Percentiles rank a stretch among this genome's conserved stretches.
Conservation (phyloP, 257 asterid species). For the Coffea eugenioides region DNA sequence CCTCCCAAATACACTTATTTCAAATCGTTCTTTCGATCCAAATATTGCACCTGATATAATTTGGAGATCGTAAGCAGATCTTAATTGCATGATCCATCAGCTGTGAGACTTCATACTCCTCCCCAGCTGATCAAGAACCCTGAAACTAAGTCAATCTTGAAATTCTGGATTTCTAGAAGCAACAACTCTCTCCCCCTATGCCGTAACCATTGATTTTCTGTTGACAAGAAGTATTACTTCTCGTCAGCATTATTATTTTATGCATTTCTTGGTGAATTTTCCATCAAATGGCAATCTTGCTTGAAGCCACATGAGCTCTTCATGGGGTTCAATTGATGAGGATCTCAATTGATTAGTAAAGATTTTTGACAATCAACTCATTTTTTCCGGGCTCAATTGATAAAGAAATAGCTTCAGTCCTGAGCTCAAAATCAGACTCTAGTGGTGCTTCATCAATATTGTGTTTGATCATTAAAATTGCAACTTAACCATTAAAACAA, state of each 20-base stretch:
- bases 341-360: conserved; percentile 61
- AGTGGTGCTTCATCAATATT: conserved; percentile 29
- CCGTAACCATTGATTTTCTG: conserved; percentile 47
- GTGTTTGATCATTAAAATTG: conserved; percentile 9
- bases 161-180: conserved; percentile 43
- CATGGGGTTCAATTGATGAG: conserved; percentile 69
- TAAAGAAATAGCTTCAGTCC: conserved; percentile 19
- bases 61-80: too few relatives aligned
- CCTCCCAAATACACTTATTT: too few relatives aligned
- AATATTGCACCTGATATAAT: too few relatives aligned
- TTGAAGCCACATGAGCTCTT: conserved; percentile 48
- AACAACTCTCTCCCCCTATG: conserved; percentile 64
- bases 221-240: too few relatives aligned
- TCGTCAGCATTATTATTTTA: too few relatives aligned
- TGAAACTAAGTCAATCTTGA: conserved; percentile 46
- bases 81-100: conserved; percentile 18
- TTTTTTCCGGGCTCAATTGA: conserved; percentile 13
- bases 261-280: too few relatives aligned
- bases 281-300: conserved; percentile 11
- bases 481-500: too few relatives aligned
- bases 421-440: conserved; percentile 34
- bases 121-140: too few relatives aligned
- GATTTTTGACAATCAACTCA: conserved; percentile 41
- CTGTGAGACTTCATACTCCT: too few relatives aligned
- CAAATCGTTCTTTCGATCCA: too few relatives aligned